Conservation (phyloP, 768 basidiomycete genomes). For the Pleurotus citrinopileatus region DNA sequence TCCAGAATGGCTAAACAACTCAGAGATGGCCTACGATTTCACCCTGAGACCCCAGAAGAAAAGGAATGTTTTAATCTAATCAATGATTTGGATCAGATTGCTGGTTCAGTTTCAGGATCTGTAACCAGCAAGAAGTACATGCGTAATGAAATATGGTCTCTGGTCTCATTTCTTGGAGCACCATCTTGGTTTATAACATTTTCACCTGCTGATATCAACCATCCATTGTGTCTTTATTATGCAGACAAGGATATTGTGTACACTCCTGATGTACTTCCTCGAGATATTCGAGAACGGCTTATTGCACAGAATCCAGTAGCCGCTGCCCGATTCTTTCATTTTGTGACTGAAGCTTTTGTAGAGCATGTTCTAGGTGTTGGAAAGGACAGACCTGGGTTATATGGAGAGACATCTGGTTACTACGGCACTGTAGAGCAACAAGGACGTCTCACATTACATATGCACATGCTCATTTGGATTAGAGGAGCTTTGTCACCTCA, state of each 20-base stretch:
- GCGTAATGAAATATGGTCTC: conserved; percentile 13
- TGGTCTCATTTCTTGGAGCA: conserved; percentile 6
- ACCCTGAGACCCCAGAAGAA: conserved; percentile 27
- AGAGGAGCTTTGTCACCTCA: conserved; percentile 10
- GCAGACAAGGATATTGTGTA: neutral
- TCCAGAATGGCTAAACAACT: conserved; percentile 17
- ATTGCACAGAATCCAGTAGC: conserved; percentile 25
- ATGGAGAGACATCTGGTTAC: conserved; percentile 18
- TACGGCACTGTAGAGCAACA: conserved; percentile 32
- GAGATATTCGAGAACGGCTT: conserved; percentile 5
- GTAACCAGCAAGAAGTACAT: conserved; percentile 21
- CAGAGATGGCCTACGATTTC: conserved; percentile 20
- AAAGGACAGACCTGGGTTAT: conserved; percentile 8
- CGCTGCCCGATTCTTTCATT: conserved; percentile 25
- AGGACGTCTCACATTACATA: conserved; percentile 25
- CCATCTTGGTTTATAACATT: conserved; percentile 13
- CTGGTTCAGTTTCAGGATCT: conserved; percentile 26
- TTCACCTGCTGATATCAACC: conserved; percentile 7
- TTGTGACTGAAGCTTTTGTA: conserved; percentile 21
- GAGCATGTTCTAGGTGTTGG: conserved; percentile 21
- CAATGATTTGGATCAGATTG: conserved; percentile 31
- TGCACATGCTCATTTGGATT: conserved; percentile 28
- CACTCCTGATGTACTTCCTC: neutral
- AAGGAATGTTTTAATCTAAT: conserved; percentile 32
- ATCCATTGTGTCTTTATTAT: conserved; percentile 8